Evolutionary conservation across 2,329 filamentous ascomycete genomes (phyloP).

Genomic region (Phoma sp.): DNA sequence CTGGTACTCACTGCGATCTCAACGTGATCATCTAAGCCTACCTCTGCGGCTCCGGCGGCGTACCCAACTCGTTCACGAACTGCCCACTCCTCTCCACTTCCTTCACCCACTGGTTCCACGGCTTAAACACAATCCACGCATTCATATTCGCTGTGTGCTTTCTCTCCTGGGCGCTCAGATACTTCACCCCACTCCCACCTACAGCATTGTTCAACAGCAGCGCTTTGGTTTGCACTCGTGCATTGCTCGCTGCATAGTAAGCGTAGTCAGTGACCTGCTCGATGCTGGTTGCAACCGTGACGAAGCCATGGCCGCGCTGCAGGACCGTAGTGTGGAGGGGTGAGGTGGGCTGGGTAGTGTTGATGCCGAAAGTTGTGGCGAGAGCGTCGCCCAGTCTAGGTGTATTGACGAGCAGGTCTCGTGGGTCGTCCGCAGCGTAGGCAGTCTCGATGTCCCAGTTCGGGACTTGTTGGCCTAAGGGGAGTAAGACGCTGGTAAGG

Average conservation of each 20-base stretch:
- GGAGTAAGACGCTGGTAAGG: neutral
- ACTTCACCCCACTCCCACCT: constrained; percentile 31
- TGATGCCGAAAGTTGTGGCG: constrained; percentile 29
- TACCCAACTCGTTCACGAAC: constrained; percentile 45
- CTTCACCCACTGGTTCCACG: constrained; percentile 50
- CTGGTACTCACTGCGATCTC: too few species aligned
- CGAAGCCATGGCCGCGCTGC: constrained; percentile 55
- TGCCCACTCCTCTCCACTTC: constrained; percentile 43
- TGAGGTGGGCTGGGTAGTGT: constrained; percentile 23
- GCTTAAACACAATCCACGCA: constrained; percentile 40
- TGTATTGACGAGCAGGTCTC: constrained; percentile 36
- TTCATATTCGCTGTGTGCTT: constrained; percentile 46
- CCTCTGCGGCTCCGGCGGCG: constrained; percentile 10
- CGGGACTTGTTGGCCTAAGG: constrained; percentile 21
- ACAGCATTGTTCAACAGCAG: constrained; percentile 27
- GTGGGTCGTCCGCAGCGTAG: constrained; percentile 22
- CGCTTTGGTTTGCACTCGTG: constrained; percentile 48
- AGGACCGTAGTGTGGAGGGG: constrained; percentile 37
- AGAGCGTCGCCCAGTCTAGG: constrained; percentile 29
- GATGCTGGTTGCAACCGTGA: constrained; percentile 40
- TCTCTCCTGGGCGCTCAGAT: constrained; percentile 42
- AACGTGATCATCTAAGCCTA: neutral
- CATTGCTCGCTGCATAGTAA: constrained; percentile 46
- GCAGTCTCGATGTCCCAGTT: constrained; percentile 34
- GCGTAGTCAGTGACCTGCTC: constrained; percentile 51